phyloP scores from a whole-genome alignment of 176 grass and related monocot species.

The Musa schizocarpa region DNA sequence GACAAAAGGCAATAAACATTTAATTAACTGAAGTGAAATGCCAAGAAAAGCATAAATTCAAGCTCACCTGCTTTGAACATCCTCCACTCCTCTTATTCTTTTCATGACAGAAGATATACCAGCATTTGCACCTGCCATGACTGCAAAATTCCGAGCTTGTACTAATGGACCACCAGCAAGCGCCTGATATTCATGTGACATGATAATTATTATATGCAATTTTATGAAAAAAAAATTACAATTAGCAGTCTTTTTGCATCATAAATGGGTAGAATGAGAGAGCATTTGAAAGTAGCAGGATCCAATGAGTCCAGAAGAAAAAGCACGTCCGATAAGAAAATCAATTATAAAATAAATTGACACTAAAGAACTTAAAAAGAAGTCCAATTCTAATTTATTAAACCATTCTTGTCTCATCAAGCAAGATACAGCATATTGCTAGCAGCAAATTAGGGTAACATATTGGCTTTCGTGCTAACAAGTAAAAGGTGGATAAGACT shows the following conservation, averaged over 20 bases:
- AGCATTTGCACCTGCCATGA: slow-evolving; percentile 18
- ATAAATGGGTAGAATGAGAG: not conserved
- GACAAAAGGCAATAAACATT: too few relatives aligned
- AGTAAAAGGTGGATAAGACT: not conserved
- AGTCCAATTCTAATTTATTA: not conserved
- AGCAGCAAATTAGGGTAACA: not conserved
- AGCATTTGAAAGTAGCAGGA: not conserved
- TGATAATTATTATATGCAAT: not conserved
- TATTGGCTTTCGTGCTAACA: not conserved
- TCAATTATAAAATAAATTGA: not conserved
- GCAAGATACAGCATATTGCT: not conserved
- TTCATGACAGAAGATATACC: slow-evolving; percentile 18
- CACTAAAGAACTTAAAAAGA: not conserved
- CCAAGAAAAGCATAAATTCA: too few relatives aligned
- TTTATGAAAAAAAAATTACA: not conserved
- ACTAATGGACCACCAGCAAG: slow-evolving; percentile 13
- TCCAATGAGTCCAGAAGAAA: not conserved
- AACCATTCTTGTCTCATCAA: not conserved
- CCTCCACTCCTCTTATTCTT: slow-evolving; percentile 14
- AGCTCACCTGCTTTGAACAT: slow-evolving; percentile 11
- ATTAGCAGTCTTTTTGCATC: not conserved
- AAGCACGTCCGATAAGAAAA: not conserved
- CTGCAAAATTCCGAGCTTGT: slow-evolving; percentile 21
- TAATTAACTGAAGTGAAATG: too few relatives aligned
- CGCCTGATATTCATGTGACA: slow-evolving; percentile 1